Evolutionary conservation across 805 yeast species (phyloP), one percentile per base, ranked within the genome.

Genomic region (Torulaspora delbrueckii): DNA sequence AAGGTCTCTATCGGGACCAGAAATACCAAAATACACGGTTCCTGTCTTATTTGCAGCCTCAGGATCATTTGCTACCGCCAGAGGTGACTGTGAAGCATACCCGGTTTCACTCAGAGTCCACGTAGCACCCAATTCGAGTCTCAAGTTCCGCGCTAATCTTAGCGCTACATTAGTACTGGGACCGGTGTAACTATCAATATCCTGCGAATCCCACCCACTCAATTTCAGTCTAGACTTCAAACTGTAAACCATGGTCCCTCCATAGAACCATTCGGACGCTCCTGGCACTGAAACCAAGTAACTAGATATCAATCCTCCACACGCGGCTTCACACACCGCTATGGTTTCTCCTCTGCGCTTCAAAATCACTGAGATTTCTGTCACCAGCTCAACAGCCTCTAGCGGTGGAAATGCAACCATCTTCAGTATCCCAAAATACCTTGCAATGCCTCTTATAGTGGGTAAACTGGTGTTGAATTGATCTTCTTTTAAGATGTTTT

Each of bases 51-150:
- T 37, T 13, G 41, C 44, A 5, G 52, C 52, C 7, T 66, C 56
- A 62, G 80, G 60, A 65, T 73, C 35, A 63, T 67, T 7, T 71
- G 69, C 55, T 18, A 50, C 55, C 12, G 61, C 57, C 2, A 58
- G 52, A 1, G 95, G 93, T 1, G 95, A 43, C 22, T 41, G 40
- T 10, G 57, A 95, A 0, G 96, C 95, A 71, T 84, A 83, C 1
- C 96, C 96, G 1, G 93, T 82, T 63, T 87, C 96, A 1, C 90
- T 82, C 14, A 87, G 70, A 3, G 86, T 88, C 65, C 81, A 87
- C 0, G 90, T 84, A 2, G 89, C 81, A 0, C 95, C 95, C 53
- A 86, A 73, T 60, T 87, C 96, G 49, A 86, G 77, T 58, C 82
- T 74, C 45, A 89, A 71, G 52, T 85, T 86, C 42, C 96, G 72